Conservation (phyloP, 2,329 filamentous ascomycete genomes). For the Ramularia collo-cygni region DNA sequence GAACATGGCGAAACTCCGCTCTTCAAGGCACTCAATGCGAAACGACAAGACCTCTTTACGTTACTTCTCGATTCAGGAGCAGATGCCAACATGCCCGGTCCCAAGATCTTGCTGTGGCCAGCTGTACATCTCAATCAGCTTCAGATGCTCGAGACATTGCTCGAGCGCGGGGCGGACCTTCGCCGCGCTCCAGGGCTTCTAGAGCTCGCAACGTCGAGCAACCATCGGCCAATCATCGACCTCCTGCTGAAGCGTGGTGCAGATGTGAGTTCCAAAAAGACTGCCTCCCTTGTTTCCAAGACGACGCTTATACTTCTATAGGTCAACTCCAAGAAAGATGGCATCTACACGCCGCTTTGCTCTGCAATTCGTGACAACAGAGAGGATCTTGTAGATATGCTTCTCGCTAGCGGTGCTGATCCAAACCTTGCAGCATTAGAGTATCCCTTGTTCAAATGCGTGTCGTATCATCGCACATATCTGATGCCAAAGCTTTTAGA, state of each 20-base stretch:
- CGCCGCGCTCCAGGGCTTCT: slow-evolving; percentile 58
- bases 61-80: slow-evolving; percentile 54
- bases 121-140: slow-evolving; percentile 48
- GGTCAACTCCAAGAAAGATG: slow-evolving; percentile 58
- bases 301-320: too few relatives aligned
- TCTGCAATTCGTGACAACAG: slow-evolving; percentile 62
- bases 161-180: slow-evolving; percentile 47
- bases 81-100: slow-evolving; percentile 56
- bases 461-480: slow-evolving; percentile 58
- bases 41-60: slow-evolving; percentile 51
- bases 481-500: slow-evolving; percentile 53
- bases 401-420: slow-evolving; percentile 48
- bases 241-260: slow-evolving; percentile 57
- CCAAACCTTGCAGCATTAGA: slow-evolving; percentile 53
- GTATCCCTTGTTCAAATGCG: slow-evolving; percentile 61
- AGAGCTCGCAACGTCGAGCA: slow-evolving; percentile 57
- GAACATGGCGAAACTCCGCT: slow-evolving; percentile 54
- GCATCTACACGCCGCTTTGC: slow-evolving; percentile 61
- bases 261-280: slow-evolving; percentile 53
- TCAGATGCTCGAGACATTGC: slow-evolving; percentile 51
- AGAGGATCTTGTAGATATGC: slow-evolving; percentile 53
- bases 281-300: too few relatives aligned
- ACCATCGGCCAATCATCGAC: slow-evolving; percentile 54
- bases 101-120: slow-evolving; percentile 56
- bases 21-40: slow-evolving; percentile 53